These are phyloP conservation scores for Saccharomycopsis hybrid DNA, from an alignment of 1,139 yeast genomes.

Conservation along the genomic window DNA sequence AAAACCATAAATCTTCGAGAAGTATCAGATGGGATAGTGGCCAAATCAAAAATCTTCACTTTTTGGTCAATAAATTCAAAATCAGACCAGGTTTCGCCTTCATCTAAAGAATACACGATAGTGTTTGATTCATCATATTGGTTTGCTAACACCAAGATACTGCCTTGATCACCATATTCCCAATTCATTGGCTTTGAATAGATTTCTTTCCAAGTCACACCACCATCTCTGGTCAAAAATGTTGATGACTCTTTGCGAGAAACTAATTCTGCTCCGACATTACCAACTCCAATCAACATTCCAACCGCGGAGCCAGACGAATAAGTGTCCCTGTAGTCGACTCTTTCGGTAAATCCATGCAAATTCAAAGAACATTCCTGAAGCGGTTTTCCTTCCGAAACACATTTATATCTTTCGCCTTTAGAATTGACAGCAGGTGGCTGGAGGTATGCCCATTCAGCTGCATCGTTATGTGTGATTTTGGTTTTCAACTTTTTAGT, in stretches of 20 bases:
- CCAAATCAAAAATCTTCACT: conserved; percentile 60
- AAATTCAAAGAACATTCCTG: conserved; percentile 71
- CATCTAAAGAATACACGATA: conserved; percentile 64
- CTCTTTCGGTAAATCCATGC: conserved; percentile 88
- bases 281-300: conserved; percentile 79
- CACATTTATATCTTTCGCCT: conserved; percentile 53
- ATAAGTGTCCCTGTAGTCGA: conserved; percentile 75
- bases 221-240: conserved; percentile 80
- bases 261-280: conserved; percentile 64
- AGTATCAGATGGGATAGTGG: conserved; percentile 88
- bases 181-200: conserved; percentile 73
- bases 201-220: conserved; percentile 79
- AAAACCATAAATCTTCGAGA: conserved; percentile 65
- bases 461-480: conserved; percentile 89
- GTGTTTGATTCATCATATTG: conserved; percentile 51
- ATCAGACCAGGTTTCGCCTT: conserved; percentile 72
- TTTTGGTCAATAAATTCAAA: conserved; percentile 55
- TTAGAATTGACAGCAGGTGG: conserved; percentile 66
- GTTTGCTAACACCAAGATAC: conserved; percentile 67
- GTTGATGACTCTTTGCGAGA: conserved; percentile 50
- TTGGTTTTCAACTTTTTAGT: conserved; percentile 56
- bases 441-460: conserved; percentile 65
- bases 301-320: conserved; percentile 91
- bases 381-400: conserved; percentile 37
- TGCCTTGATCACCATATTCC: conserved; percentile 96